Evolutionary conservation across 2,329 filamentous ascomycete species (phyloP), one percentile per base, ranked within the genome.

Genomic region (Didymella keratinophila): DNA sequence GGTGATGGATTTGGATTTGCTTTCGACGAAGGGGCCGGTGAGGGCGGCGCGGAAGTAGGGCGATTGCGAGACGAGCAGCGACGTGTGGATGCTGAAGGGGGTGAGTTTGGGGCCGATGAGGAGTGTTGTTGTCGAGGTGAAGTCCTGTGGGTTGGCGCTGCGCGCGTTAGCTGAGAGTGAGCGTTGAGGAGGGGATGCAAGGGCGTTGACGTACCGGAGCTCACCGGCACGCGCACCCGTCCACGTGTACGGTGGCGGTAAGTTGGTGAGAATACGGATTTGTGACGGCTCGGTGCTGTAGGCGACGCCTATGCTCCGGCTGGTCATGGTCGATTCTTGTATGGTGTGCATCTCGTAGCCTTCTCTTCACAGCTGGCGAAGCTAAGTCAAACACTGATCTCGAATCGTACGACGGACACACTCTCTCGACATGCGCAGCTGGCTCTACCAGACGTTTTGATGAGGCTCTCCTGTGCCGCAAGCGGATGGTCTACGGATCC

Each of bases 41-140:
- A 84, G 78, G 3, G 81, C 80, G 41, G 81, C 81, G 49, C 79
- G 77, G 72, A 84, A 84, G 73, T 83, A 84, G 21, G 81, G 78
- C 2, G 79, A 82, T 65, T 79, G 74, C 8, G 68, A 59, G 2
- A 78, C 79, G n/a, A 83, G 74, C 30, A 83, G 76, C 36, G 80
- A 77, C 43, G 79, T 80, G 71, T 84, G 82, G 12, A 84, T 71
- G 50, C 77, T 71, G 65, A 81, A 84, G 16, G 69, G 75, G 5
- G 73, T 78, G 20, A 67, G 62, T 11, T 74, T 69, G 37, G 76
- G 71, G 25, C 81, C 80, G 28, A 83, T 72, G 45, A 76, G 66
- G 42, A 78, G 64, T 27, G 65, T 71, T 7, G 70, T 64, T 39
- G 74, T 77, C 20, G 73, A 76, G 7, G 77, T 76, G 58, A 80